Conservation (phyloP, 345 rosid species). For the Durio zibethinus region DNA sequence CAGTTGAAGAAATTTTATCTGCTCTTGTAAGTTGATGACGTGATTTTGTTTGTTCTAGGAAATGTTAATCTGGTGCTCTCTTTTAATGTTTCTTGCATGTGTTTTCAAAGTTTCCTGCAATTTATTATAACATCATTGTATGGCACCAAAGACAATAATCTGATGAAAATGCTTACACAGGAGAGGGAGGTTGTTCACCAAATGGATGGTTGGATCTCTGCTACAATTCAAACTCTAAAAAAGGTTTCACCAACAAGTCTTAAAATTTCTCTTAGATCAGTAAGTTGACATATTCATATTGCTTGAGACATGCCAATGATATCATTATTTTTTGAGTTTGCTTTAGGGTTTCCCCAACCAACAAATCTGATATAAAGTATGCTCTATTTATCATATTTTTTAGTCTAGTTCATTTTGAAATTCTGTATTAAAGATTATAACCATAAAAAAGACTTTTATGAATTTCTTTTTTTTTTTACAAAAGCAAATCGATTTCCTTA, state of each 20-base stretch:
- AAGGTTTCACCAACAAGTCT: conserved; percentile 88
- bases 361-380: neutral
- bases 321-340: neutral
- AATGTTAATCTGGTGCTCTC: neutral
- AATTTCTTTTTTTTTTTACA: neutral
- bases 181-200: conserved; percentile 45
- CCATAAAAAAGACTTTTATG: neutral
- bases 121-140: neutral
- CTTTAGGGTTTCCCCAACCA: neutral
- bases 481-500: neutral
- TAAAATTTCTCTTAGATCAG: conserved; percentile 78
- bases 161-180: conserved; percentile 29
- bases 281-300: conserved; percentile 27
- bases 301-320: conserved; percentile 4
- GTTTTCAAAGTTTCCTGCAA: neutral
- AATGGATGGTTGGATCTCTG: conserved; percentile 55
- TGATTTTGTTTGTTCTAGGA: neutral
- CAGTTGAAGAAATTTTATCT: conserved; percentile 74
- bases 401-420: neutral
- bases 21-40: conserved; percentile 64
- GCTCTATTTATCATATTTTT: neutral
- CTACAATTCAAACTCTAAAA: conserved; percentile 51
- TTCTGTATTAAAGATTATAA: neutral
- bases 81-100: neutral
- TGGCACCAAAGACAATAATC: neutral